A percentile compares a stretch with the other conserved stretches of the same genome.
phyloP scores from a whole-genome alignment of 2,329 filamentous ascomycete species.

The Venturia aucupariae region DNA sequence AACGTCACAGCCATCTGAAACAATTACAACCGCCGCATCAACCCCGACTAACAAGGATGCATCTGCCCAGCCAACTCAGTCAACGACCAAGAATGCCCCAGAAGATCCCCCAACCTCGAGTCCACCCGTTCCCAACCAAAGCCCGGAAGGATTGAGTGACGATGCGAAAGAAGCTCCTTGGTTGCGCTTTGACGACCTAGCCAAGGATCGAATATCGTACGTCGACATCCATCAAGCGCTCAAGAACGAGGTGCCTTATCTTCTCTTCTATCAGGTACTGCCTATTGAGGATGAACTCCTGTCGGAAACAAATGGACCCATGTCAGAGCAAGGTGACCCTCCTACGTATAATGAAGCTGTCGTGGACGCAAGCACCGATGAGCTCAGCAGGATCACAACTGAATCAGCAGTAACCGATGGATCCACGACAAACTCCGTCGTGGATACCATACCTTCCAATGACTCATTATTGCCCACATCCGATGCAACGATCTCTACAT shows the following conservation, averaged over 20 bases:
- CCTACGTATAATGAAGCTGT: slow-evolving; percentile 34
- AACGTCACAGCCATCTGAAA: not conserved
- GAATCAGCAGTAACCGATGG: not conserved
- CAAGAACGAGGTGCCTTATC: slow-evolving; percentile 81
- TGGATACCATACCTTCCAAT: not conserved
- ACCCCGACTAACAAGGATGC: slow-evolving; percentile 6
- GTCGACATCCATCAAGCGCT: slow-evolving; percentile 73
- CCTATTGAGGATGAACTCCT: slow-evolving; percentile 64
- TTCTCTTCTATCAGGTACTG: slow-evolving; percentile 90
- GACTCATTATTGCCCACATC: not conserved
- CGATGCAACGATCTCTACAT: slow-evolving; percentile 1
- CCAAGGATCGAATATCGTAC: slow-evolving; percentile 58
- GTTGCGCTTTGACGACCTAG: slow-evolving; percentile 90
- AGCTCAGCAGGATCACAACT: slow-evolving; percentile 8
- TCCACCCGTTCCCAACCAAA: slow-evolving; percentile 33
- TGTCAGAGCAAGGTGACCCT: slow-evolving; percentile 22
- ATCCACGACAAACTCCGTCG: not conserved
- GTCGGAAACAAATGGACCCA: slow-evolving; percentile 21
- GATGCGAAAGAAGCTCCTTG: slow-evolving; percentile 43
- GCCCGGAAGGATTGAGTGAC: slow-evolving; percentile 50
- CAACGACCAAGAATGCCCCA: not conserved
- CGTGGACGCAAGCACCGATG: not conserved
- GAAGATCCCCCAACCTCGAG: not conserved
- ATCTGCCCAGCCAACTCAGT: slow-evolving; percentile 18
- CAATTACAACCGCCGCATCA: not conserved